A percentile compares a stretch with the other conserved stretches of the same genome.
phyloP scores from a whole-genome alignment of 495 filamentous ascomycete species.

The Penicillium antarcticum region DNA sequence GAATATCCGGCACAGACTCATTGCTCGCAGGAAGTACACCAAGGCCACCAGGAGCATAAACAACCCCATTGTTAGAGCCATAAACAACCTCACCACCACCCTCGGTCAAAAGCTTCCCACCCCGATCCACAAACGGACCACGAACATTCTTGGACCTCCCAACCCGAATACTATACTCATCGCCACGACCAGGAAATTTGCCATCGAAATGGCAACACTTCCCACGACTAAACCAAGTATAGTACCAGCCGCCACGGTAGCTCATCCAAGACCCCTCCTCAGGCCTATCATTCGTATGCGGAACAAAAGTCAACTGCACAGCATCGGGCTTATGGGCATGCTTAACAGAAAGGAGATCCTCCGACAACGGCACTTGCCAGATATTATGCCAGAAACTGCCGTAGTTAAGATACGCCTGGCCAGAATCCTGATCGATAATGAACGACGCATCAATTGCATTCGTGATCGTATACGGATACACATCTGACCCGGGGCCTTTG shows the following conservation, averaged over 20 bases:
- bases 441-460: slow-evolving; percentile 75
- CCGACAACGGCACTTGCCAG: slow-evolving; percentile 57
- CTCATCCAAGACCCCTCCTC: slow-evolving; percentile 62
- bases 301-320: slow-evolving; percentile 43
- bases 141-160: slow-evolving; percentile 33
- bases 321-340: slow-evolving; percentile 38
- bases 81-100: slow-evolving; percentile 45
- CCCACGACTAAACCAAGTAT: slow-evolving; percentile 68
- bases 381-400: slow-evolving; percentile 74
- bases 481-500: slow-evolving; percentile 29
- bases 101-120: slow-evolving; percentile 23
- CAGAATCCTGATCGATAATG: slow-evolving; percentile 41
- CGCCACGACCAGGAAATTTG: slow-evolving; percentile 47
- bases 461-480: slow-evolving; percentile 52
- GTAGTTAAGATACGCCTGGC: slow-evolving; percentile 57
- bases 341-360: slow-evolving; percentile 39
- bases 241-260: slow-evolving; percentile 58
- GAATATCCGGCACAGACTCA: slow-evolving; percentile 32
- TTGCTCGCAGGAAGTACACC: slow-evolving; percentile 32
- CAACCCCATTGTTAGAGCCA: slow-evolving; percentile 41
- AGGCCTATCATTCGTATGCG: slow-evolving; percentile 34
- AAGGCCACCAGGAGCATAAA: slow-evolving; percentile 47
- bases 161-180: slow-evolving; percentile 58
- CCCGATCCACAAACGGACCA: slow-evolving; percentile 43
- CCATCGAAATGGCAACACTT: slow-evolving; percentile 59